Conservation (phyloP, 192 early-diverging fungal species). For the Paraglomus brasilianum region DNA sequence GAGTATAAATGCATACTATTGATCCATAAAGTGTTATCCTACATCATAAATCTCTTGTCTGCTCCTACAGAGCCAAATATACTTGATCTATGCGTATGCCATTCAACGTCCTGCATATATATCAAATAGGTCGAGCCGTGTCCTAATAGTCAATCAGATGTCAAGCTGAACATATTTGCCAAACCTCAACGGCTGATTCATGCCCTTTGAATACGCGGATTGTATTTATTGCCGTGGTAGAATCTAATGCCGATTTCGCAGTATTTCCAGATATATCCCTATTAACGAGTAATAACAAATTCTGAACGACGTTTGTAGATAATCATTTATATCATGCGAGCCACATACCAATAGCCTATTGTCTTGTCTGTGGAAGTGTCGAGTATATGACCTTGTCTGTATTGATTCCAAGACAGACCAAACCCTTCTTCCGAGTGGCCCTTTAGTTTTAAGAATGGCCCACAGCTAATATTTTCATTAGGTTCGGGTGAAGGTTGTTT, state of each 20-base stretch:
- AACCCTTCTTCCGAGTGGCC: slow-evolving; percentile 94
- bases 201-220: slow-evolving; percentile 77
- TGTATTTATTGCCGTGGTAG: slow-evolving; percentile 73
- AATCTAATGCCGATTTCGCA: slow-evolving; percentile 74
- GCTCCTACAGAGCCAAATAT: slow-evolving; percentile 97
- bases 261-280: slow-evolving; percentile 83
- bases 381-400: slow-evolving; percentile 73
- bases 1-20: too few relatives aligned
- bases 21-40: slow-evolving; percentile 22
- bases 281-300: not conserved
- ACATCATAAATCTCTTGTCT: slow-evolving; percentile 90
- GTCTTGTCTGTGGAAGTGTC: slow-evolving; percentile 91
- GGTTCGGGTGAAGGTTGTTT: slow-evolving; percentile 83
- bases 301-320: not conserved
- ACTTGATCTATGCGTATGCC: slow-evolving; percentile 78
- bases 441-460: slow-evolving; percentile 80
- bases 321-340: not conserved
- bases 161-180: not conserved
- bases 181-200: slow-evolving; percentile 85
- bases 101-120: slow-evolving; percentile 77
- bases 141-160: too few relatives aligned
- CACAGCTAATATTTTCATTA: slow-evolving; percentile 70
- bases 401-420: slow-evolving; percentile 91
- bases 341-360: slow-evolving; percentile 75
- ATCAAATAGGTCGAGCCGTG: too few relatives aligned